Percentiles rank a stretch among this genome's conserved stretches.
Evolutionary conservation across 306 rosid genomes (phyloP).

Genomic region (cucumber (Cucumis sativus)): DNA sequence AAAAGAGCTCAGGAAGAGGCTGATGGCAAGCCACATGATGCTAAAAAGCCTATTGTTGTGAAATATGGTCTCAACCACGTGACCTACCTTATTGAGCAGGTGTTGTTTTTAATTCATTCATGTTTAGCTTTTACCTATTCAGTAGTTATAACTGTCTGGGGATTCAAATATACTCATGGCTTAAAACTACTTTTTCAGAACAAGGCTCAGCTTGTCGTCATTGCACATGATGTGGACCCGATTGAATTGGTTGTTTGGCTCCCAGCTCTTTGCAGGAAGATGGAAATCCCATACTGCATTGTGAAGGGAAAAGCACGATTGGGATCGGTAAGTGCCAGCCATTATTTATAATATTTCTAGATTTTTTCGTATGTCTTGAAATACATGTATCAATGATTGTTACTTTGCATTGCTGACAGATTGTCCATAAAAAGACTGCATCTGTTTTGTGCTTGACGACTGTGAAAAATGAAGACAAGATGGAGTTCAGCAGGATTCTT

Average conservation of each 20-base stretch:
- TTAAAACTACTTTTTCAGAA: slow-evolving; percentile 25
- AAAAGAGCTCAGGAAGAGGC: slow-evolving; percentile 67
- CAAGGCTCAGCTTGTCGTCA: slow-evolving; percentile 66
- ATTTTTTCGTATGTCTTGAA: not conserved
- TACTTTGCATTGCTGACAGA: slow-evolving; percentile 17
- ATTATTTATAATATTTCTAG: no score
- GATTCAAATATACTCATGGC: not conserved
- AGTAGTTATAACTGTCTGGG: not conserved
- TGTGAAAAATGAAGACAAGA: slow-evolving; percentile 71
- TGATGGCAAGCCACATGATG: slow-evolving; percentile 47
- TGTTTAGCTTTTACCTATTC: not conserved
- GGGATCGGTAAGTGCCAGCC: slow-evolving; percentile 32
- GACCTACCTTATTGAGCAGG: slow-evolving; percentile 77
- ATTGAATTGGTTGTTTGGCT: slow-evolving; percentile 81
- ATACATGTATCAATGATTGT: not conserved
- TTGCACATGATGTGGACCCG: slow-evolving; percentile 77
- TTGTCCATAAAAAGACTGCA: slow-evolving; percentile 69
- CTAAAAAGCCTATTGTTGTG: slow-evolving; percentile 58
- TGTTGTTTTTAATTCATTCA: not conserved
- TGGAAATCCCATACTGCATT: slow-evolving; percentile 79
- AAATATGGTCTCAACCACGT: slow-evolving; percentile 81
- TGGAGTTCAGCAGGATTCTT: slow-evolving; percentile 55
- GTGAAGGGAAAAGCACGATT: slow-evolving; percentile 75
- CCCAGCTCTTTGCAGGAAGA: slow-evolving; percentile 68
- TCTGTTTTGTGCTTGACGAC: slow-evolving; percentile 66